These are phyloP conservation scores for Trichoderma aggressivum DNA, from an alignment of 2,329 filamentous ascomycete genomes.

Conservation along the genomic window DNA sequence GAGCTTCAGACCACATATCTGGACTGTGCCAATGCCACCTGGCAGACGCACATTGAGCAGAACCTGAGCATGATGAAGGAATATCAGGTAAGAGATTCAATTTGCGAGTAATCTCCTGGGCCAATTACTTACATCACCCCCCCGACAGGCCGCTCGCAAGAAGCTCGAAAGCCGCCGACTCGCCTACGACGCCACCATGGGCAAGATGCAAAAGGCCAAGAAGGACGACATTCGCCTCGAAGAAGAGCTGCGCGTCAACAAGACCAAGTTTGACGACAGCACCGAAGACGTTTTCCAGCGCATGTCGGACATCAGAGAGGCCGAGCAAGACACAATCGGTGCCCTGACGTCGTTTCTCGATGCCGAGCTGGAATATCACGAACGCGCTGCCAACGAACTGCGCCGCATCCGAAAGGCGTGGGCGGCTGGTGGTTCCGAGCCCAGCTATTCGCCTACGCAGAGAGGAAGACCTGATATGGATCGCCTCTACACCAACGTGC, in stretches of 20 bases:
- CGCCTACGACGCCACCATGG: slow-evolving; percentile 84
- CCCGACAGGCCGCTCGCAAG: slow-evolving; percentile 68
- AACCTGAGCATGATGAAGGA: slow-evolving; percentile 95
- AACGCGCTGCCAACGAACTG: slow-evolving; percentile 83
- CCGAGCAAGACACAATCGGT: slow-evolving; percentile 76
- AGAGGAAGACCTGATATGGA: neutral
- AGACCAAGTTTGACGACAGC: slow-evolving; percentile 94
- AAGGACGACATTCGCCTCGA: slow-evolving; percentile 91
- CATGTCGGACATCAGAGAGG: slow-evolving; percentile 96
- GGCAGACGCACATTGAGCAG: slow-evolving; percentile 88
- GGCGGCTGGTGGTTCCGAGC: slow-evolving; percentile 26
- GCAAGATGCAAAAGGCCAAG: slow-evolving; percentile 90
- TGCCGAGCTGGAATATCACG: slow-evolving; percentile 85
- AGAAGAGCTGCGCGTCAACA: slow-evolving; percentile 85
- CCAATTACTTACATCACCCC: neutral
- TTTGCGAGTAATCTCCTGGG: fast-evolving
- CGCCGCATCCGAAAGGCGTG: slow-evolving; percentile 50
- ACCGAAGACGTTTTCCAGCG: slow-evolving; percentile 86
- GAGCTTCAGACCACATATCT: slow-evolving; percentile 82
- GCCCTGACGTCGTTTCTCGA: slow-evolving; percentile 82
- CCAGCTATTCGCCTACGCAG: slow-evolving; percentile 37
- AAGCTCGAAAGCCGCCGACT: slow-evolving; percentile 88
- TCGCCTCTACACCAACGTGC: slow-evolving; percentile 41
- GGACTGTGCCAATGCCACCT: slow-evolving; percentile 71
- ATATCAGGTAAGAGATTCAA: slow-evolving; percentile 67